phyloP scores from a whole-genome alignment of 192 early-diverging fungal genomes.

The Coemansia sp. region DNA sequence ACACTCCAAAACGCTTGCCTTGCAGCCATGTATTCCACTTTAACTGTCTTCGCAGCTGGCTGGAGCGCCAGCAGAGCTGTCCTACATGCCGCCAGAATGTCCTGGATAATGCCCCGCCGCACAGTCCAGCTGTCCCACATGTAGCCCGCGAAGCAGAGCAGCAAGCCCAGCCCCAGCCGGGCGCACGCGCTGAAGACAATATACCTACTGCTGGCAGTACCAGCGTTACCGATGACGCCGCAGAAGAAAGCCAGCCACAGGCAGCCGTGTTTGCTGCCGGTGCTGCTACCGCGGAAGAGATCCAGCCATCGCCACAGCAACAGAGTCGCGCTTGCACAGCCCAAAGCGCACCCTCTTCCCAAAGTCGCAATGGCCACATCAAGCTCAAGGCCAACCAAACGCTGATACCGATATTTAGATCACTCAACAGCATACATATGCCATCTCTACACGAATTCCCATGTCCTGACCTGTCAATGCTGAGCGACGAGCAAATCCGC shows the following conservation, averaged over 20 bases:
- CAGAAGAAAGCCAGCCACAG: no score
- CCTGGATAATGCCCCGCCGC: constrained; percentile 8
- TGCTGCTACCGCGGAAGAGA: no score
- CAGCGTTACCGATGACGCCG: no score
- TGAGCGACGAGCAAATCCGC: constrained; percentile 60
- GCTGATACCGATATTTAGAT: constrained; percentile 32
- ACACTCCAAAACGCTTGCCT: constrained; percentile 88
- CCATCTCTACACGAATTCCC: constrained; percentile 39
- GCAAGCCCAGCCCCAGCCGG: neutral
- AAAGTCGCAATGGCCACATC: neutral
- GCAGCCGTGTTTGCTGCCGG: no score
- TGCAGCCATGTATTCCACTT: constrained; percentile 99
- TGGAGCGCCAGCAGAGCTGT: constrained; percentile 96
- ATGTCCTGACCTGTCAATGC: constrained; percentile 42
- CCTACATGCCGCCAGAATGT: constrained; percentile 74
- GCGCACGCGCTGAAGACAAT: neutral
- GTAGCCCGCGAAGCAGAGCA: neutral
- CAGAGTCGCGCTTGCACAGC: neutral
- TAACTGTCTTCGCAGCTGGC: constrained; percentile 92
- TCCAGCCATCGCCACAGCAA: neutral
- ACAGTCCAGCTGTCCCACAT: neutral
- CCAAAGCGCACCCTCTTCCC: neutral
- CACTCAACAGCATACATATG: constrained; percentile 15
- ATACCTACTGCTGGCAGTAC: neutral
- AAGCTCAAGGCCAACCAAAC: neutral